A percentile compares a stretch with the other conserved stretches of the same genome.
Conservation (phyloP, 2,329 filamentous ascomycete genomes). For the Neonectria hederae region DNA sequence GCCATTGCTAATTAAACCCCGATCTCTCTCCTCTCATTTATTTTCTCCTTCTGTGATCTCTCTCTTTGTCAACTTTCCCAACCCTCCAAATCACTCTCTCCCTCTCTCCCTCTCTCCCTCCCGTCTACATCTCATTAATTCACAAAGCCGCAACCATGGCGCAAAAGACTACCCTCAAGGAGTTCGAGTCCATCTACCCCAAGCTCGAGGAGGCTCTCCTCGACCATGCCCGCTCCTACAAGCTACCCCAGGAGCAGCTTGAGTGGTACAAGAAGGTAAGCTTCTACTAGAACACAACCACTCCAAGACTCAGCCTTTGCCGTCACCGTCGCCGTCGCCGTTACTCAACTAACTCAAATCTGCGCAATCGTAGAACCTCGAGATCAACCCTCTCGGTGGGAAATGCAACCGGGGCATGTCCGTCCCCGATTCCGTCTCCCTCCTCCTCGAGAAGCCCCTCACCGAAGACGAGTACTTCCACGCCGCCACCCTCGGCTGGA, state of each 20-base stretch:
- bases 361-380: conserved; percentile 68
- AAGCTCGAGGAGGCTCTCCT: conserved; percentile 85
- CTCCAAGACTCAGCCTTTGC: neutral
- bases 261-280: conserved; percentile 86
- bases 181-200: conserved; percentile 92
- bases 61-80: neutral
- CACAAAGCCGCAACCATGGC: conserved; percentile 57
- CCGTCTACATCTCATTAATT: neutral
- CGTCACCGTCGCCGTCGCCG: neutral
- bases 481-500: conserved; percentile 90
- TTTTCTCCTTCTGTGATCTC: neutral
- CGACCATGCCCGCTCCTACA: conserved; percentile 81
- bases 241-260: conserved; percentile 80
- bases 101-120: neutral
- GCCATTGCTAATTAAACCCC: conserved; percentile 7
- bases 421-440: conserved; percentile 87
- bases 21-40: neutral
- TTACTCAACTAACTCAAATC: neutral
- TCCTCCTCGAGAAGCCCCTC: conserved; percentile 78
- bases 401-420: conserved; percentile 99
- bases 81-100: neutral
- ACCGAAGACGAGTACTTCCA: conserved; percentile 87
- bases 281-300: neutral
- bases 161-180: conserved; percentile 78
- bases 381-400: conserved; percentile 88